A percentile compares a stretch with the other conserved stretches of the same genome.
Conservation (phyloP, 2,329 filamentous ascomycete genomes). For the Diaporthe humulicola region DNA sequence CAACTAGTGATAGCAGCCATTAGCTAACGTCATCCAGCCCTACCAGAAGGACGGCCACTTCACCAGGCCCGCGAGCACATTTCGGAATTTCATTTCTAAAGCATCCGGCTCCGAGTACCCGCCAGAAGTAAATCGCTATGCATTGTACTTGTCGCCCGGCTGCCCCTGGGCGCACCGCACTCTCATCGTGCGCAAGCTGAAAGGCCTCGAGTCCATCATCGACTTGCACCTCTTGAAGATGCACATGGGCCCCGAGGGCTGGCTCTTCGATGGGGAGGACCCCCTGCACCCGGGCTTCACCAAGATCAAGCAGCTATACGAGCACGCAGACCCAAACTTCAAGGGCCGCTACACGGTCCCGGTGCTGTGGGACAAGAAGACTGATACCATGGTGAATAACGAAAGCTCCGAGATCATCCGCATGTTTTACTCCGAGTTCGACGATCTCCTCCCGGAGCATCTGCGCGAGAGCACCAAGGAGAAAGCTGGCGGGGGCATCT, state of each 20-base stretch:
- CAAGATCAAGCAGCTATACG: constrained; percentile 79
- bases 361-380: constrained; percentile 77
- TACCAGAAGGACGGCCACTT: constrained; percentile 62
- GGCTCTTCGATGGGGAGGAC: constrained; percentile 67
- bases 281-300: constrained; percentile 72
- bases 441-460: constrained; percentile 67
- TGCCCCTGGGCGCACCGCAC: constrained; percentile 81
- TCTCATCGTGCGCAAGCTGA: constrained; percentile 79
- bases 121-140: constrained; percentile 71
- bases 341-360: constrained; percentile 81
- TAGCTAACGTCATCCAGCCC: constrained; percentile 5
- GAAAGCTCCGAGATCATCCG: constrained; percentile 88
- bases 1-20: background rate
- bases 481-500: constrained; percentile 66
- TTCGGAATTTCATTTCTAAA: constrained; percentile 68
- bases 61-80: constrained; percentile 64
- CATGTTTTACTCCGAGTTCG: constrained; percentile 84
- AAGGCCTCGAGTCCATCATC: constrained; percentile 79
- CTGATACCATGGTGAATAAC: constrained; percentile 82
- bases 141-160: constrained; percentile 70
- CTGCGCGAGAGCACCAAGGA: constrained; percentile 61
- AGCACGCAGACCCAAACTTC: constrained; percentile 76
- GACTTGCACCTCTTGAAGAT: constrained; percentile 77
- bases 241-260: constrained; percentile 70
- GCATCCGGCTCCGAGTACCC: constrained; percentile 66